Conservation (phyloP, 1,284 basidiomycete genomes). For the Veloporphyrellus conicus region DNA sequence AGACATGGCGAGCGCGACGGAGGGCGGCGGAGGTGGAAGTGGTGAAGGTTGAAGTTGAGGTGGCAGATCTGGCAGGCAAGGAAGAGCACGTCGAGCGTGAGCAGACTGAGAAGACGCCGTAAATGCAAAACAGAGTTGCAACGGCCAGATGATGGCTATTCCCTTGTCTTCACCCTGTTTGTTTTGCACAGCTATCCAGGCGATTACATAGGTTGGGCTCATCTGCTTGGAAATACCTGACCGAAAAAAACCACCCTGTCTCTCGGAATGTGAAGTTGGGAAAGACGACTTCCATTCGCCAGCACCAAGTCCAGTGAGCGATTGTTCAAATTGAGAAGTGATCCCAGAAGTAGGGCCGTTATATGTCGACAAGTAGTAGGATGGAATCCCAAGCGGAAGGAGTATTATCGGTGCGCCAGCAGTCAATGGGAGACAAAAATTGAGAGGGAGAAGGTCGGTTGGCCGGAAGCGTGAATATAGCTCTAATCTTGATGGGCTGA, state of each 20-base stretch:
- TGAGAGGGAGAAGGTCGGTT: conserved; percentile 50
- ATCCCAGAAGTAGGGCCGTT: conserved; percentile 59
- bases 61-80: conserved; percentile 60
- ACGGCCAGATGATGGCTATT: conserved; percentile 66
- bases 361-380: conserved; percentile 64
- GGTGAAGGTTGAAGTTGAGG: conserved; percentile 64
- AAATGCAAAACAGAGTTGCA: conserved; percentile 53
- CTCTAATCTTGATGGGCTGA: conserved; percentile 47
- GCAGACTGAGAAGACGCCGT: conserved; percentile 37
- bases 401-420: conserved; percentile 63
- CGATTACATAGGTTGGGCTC: conserved; percentile 53
- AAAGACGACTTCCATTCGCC: conserved; percentile 43
- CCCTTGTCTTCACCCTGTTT: conserved; percentile 75
- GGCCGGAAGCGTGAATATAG: conserved; percentile 56
- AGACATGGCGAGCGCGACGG: conserved; percentile 16
- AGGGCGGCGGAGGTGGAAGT: conserved; percentile 23
- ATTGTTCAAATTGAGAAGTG: conserved; percentile 57
- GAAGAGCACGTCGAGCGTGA: conserved; percentile 43
- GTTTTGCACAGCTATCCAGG: conserved; percentile 70
- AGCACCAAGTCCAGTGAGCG: conserved; percentile 56
- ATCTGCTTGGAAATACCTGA: conserved; percentile 12
- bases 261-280: conserved; percentile 15
- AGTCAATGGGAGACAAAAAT: conserved; percentile 39
- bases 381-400: conserved; percentile 66
- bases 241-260: conserved; percentile 12